Evolutionary conservation across 2,329 filamentous ascomycete genomes (phyloP), one percentile per base, ranked within the genome.

Genomic region (Nannizziopsis arthrosporioides): DNA sequence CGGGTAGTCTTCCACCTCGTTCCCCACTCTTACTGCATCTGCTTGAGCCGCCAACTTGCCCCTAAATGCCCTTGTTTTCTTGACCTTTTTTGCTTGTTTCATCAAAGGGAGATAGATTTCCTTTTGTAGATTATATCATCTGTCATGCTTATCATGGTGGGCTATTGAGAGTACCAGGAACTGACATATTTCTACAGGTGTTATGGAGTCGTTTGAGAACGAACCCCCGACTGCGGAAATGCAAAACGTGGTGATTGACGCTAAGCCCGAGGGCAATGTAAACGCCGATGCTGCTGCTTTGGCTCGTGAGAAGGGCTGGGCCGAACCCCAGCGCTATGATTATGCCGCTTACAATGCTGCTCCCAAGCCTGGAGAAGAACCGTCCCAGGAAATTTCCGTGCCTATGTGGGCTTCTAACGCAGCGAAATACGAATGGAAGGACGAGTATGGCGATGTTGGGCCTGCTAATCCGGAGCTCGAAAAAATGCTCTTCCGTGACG

Each of bases 361-460:
- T n/a, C 48, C 32, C 22, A 32, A 51, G 11, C 54, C 57, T 44
- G 52, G 47, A 12, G 56, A 58, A 5, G 53, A 57, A 1, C 34
- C 22, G 19, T 40, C 31, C 22, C 51, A 39, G 36, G 52, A 53
- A 17, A 17, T 56, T 39, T 36, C 48, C 27, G 34, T 15, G 9
- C 56, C 61, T 2, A 51, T 57, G n/a, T 79, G 72, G 77, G 69
- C 72, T 44, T 69, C 70, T 34, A 76, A 76, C 47, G 81, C 79
- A n/a, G 68, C 62, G 0, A 73, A 84, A 38, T 96, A 96, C 57
- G 78, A 89, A 59, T 96, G 85, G 84, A 74, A 80, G 14, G 87
- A 88, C 9, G 86, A 94, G 2, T 85, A 76, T 56, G 92, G 90
- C 1, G 90, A 96, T 36, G 72, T 98, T 47, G 90, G 83, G 5